These are phyloP conservation scores for Hirsutella minnesotensis DNA, from an alignment of 2,329 filamentous ascomycete genomes.

Conservation along the genomic window DNA sequence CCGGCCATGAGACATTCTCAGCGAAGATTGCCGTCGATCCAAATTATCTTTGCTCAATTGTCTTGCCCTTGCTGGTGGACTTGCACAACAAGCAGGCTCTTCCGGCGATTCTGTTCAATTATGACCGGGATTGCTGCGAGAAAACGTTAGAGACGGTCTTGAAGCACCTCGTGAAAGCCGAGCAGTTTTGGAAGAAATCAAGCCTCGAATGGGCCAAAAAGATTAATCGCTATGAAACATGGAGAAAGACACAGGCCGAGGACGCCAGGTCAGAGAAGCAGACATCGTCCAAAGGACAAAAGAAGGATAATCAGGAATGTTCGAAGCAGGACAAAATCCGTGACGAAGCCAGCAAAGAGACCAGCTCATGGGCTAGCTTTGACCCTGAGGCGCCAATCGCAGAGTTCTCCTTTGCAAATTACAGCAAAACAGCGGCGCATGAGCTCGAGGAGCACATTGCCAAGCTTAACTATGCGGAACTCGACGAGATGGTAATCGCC, in stretches of 20 bases:
- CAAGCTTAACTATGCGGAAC: constrained; percentile 34
- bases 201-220: constrained; percentile 49
- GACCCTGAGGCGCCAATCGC: constrained; percentile 52
- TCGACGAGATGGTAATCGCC: constrained; percentile 38
- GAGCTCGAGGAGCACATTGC: constrained; percentile 46
- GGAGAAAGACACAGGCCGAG: constrained; percentile 34
- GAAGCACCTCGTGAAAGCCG: constrained; percentile 28
- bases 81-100: constrained; percentile 53
- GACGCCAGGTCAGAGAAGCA: constrained; percentile 15
- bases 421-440: constrained; percentile 40
- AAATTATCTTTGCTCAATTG: background rate
- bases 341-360: constrained; percentile 43
- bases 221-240: constrained; percentile 40
- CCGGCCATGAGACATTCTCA: background rate
- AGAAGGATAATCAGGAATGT: constrained; percentile 9
- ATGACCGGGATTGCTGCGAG: constrained; percentile 56
- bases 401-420: constrained; percentile 55
- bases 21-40: background rate
- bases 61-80: constrained; percentile 18
- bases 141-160: constrained; percentile 39
- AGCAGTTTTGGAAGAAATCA: constrained; percentile 38
- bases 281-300: constrained; percentile 9
- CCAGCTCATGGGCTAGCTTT: constrained; percentile 50
- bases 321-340: constrained; percentile 45
- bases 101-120: constrained; percentile 68